Evolutionary conservation across 495 filamentous ascomycete genomes (phyloP).

Genomic region (Viridothelium virens): DNA sequence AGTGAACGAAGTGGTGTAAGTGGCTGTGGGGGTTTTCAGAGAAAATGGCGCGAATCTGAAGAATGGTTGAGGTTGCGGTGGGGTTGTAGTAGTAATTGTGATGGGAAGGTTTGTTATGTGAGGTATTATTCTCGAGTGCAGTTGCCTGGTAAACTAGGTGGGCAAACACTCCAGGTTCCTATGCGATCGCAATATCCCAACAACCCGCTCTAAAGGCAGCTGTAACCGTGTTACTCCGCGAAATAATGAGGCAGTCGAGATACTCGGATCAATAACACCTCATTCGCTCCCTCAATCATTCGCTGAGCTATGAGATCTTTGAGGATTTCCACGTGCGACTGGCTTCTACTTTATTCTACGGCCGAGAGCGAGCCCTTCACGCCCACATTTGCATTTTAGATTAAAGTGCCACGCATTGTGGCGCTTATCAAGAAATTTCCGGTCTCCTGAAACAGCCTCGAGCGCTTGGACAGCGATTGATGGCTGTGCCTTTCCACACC

Average conservation of each 20-base stretch:
- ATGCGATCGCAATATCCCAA: background rate
- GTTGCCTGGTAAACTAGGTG: background rate
- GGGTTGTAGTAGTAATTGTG: background rate
- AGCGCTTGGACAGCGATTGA: too few relatives aligned
- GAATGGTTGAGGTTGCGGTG: constrained; percentile 7
- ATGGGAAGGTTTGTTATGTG: constrained; percentile 8
- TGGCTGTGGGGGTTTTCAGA: background rate
- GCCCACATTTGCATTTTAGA: background rate
- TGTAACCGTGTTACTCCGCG: background rate
- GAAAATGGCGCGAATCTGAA: background rate
- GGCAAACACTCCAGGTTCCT: background rate
- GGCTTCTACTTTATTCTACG: background rate
- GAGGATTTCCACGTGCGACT: too few relatives aligned
- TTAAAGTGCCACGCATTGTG: background rate
- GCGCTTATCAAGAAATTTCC: background rate
- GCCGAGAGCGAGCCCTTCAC: background rate
- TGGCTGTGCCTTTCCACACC: too few relatives aligned
- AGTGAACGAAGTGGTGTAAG: background rate
- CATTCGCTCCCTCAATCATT: too few relatives aligned
- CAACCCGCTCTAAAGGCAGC: background rate
- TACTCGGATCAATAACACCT: too few relatives aligned
- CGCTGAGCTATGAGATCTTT: too few relatives aligned
- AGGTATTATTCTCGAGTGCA: constrained; percentile 10
- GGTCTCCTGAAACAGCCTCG: background rate
- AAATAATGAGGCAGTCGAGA: background rate